These are phyloP conservation scores for Orobanche coerulescens DNA, from an alignment of 257 asterid species.

Conservation along the genomic window DNA sequence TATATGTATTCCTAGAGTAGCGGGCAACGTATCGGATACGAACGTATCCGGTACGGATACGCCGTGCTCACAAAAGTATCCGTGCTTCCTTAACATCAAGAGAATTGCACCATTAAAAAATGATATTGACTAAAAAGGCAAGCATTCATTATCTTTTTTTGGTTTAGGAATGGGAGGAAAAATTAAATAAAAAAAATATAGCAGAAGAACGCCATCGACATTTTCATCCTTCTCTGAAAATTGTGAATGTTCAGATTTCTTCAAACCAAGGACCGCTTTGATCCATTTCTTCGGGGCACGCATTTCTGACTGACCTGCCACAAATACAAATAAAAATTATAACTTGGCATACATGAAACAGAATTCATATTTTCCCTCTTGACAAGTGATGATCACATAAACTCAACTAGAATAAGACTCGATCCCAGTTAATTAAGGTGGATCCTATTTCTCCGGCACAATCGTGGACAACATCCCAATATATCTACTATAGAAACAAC, in stretches of 20 bases:
- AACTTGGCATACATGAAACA: not conserved
- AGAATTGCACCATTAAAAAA: not conserved
- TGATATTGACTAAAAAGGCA: not conserved
- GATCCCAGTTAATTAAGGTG: too few relatives aligned
- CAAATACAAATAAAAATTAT: slow-evolving; percentile 7
- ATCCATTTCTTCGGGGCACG: slow-evolving; percentile 85
- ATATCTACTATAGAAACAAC: too few relatives aligned
- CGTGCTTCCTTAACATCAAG: not conserved
- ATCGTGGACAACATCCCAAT: too few relatives aligned
- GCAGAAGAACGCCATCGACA: slow-evolving; percentile 37
- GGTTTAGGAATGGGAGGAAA: not conserved
- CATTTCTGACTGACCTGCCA: slow-evolving; percentile 47
- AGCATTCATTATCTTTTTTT: not conserved
- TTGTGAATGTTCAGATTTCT: slow-evolving; percentile 51
- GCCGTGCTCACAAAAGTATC: too few relatives aligned
- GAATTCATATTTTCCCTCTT: not conserved
- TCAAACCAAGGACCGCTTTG: slow-evolving; percentile 57
- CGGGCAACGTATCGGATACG: too few relatives aligned
- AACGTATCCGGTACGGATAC: too few relatives aligned
- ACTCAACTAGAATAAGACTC: too few relatives aligned
- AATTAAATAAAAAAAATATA: not conserved
- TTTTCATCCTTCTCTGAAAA: slow-evolving; percentile 49
- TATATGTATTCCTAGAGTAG: too few relatives aligned
- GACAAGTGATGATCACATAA: not conserved
- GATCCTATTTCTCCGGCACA: too few relatives aligned